These are phyloP conservation scores for Parachaetomium inaequale DNA, from an alignment of 495 filamentous ascomycete genomes.

Conservation along the genomic window DNA sequence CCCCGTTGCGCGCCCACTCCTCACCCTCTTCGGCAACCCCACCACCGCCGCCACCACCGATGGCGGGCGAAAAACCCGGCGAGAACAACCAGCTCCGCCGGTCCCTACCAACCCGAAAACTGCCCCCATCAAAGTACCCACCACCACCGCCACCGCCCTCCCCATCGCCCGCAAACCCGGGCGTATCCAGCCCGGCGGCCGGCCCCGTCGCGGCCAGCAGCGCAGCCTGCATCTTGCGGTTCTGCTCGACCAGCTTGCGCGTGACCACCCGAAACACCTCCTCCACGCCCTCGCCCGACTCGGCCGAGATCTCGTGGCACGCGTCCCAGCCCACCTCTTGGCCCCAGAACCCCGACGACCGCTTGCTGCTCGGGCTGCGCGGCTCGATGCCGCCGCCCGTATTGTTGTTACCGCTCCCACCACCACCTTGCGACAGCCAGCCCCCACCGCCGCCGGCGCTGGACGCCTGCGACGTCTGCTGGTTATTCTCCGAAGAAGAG, in stretches of 20 bases:
- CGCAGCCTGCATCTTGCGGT: constrained; percentile 63
- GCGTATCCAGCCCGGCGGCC: too few relatives aligned
- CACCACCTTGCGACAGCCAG: neutral
- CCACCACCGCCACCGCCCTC: neutral
- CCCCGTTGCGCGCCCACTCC: constrained; percentile 29
- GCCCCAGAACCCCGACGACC: constrained; percentile 82
- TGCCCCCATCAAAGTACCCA: constrained; percentile 25
- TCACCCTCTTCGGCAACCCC: constrained; percentile 30
- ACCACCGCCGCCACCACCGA: constrained; percentile 22
- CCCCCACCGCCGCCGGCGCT: neutral
- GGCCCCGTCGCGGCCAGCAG: constrained; percentile 41
- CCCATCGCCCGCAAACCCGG: neutral
- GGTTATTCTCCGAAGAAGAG: neutral
- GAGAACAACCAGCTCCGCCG: constrained; percentile 59
- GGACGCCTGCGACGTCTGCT: too few relatives aligned
- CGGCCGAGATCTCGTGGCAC: constrained; percentile 93
- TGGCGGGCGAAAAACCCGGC: constrained; percentile 50
- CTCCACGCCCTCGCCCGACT: constrained; percentile 92
- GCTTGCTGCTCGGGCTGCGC: constrained; percentile 67
- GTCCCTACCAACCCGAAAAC: constrained; percentile 61
- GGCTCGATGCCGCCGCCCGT: constrained; percentile 39
- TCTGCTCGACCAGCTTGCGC: constrained; percentile 89
- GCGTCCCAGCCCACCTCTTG: constrained; percentile 93
- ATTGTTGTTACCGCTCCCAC: constrained; percentile 3
- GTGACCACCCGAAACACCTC: constrained; percentile 96